These are phyloP conservation scores for Macadamia integrifolia DNA, from an alignment of 164 flowering plant genomes.

Conservation along the genomic window DNA sequence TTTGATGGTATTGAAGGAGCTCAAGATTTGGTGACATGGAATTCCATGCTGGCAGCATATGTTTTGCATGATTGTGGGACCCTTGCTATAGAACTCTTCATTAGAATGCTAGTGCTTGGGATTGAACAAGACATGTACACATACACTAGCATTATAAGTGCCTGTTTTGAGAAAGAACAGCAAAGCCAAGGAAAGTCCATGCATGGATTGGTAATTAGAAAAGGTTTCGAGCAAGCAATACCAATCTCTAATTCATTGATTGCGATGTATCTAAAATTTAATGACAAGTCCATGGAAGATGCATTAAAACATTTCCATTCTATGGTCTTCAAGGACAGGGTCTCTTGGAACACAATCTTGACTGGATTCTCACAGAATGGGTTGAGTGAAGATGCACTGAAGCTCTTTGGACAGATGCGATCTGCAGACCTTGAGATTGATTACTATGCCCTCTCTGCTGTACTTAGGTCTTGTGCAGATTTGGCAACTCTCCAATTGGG, in stretches of 20 bases:
- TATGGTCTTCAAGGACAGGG: slow-evolving; percentile 54
- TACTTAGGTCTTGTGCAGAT: slow-evolving; percentile 67
- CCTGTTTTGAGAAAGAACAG: slow-evolving; percentile 41
- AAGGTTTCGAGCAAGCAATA: slow-evolving; percentile 43
- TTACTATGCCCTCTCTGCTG: slow-evolving; percentile 70
- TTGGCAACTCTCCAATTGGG: slow-evolving; percentile 72
- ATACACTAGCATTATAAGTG: slow-evolving; percentile 62
- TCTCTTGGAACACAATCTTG: slow-evolving; percentile 82
- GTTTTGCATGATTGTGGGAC: slow-evolving; percentile 28
- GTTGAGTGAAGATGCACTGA: slow-evolving; percentile 58
- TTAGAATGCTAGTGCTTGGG: slow-evolving; percentile 45
- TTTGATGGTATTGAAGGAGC: slow-evolving; percentile 34
- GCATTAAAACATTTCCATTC: slow-evolving; percentile 43
- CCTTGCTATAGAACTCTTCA: slow-evolving; percentile 44
- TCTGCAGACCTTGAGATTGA: slow-evolving; percentile 34
- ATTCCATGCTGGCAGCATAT: slow-evolving; percentile 76
- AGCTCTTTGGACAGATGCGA: slow-evolving; percentile 51
- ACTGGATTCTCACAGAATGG: slow-evolving; percentile 71
- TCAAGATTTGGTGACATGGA: slow-evolving; percentile 71
- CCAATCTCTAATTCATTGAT: slow-evolving; percentile 64
- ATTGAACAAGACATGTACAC: slow-evolving; percentile 63
- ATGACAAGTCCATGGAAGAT: slow-evolving; percentile 41
- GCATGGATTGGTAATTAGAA: slow-evolving; percentile 62
- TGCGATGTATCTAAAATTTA: slow-evolving; percentile 55
- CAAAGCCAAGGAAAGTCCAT: slow-evolving; percentile 46